Evolutionary conservation across 495 filamentous ascomycete species (phyloP), one percentile per base, ranked within the genome.

Genomic region (Neurospora discreta): DNA sequence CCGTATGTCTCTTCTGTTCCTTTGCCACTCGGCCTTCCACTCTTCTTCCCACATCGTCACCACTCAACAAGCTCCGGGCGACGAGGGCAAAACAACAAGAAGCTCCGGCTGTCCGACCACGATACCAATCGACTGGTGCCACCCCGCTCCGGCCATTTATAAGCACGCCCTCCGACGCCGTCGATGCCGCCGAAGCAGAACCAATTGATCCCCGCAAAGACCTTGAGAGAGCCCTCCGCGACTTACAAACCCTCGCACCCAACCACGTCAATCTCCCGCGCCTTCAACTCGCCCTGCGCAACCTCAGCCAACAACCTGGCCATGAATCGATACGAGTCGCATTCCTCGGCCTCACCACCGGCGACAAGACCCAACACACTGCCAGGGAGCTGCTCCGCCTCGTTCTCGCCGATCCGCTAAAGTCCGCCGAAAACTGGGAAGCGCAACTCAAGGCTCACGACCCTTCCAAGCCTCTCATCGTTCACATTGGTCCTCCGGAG

Each of bases 321-420:
- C 68, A 84, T 68, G 86, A 88, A 76, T 86, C 91, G n/a, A 87
- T 93, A 74, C 84, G 95, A 42, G 84, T 98, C 78, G 94, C 85
- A 1, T 75, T 88, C 30, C 74, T 89, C n/a, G 81, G 77, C n/a
- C 73, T 84, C 8, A 76, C 78, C 18, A 77, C 80, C 73, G 80
- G 78, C 36, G 74, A 80, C 9, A 71, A 39, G 68, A 36, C 70
- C n/a, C 71, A 16, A 26, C 30, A 39, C 41, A 84, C 77, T 15
- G 85, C 85, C 3, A 83, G 84, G 70, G 87, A 87, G 71, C 85
- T 98, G 16, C 85, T 93, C 16, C 85, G 88, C 39, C 81, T 91
- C 41, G 80, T 96, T 68, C 84, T 97, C 23, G 92, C 91, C 26
- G 95, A 97, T 81, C 91, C 94, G 16, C 82, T 97, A 75, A 84